Conservation (phyloP, 2,329 filamentous ascomycete species). For the Dactylellina drechsleri region DNA sequence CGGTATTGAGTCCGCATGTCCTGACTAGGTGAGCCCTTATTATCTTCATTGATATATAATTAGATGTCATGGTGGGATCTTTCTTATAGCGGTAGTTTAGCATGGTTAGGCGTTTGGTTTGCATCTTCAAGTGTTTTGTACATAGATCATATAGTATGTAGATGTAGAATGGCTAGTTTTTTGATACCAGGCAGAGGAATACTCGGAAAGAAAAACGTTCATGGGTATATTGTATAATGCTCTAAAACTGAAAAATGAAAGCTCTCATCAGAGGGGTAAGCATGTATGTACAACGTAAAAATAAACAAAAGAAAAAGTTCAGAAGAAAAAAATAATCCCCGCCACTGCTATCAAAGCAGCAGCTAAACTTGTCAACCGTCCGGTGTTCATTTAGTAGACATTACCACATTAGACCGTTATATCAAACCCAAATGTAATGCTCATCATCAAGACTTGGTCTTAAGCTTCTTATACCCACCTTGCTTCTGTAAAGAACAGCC, state of each 20-base stretch:
- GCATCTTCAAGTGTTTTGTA: neutral
- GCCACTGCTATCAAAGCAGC: constrained; percentile 37
- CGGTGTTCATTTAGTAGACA: neutral
- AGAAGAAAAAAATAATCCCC: constrained; percentile 11
- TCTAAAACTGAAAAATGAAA: constrained; percentile 17
- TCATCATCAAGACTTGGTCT: neutral
- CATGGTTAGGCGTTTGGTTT: constrained; percentile 11
- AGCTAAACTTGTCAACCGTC: neutral
- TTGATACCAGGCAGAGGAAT: neutral
- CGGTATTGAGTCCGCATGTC: constrained; percentile 12
- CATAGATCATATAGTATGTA: neutral
- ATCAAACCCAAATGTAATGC: neutral
- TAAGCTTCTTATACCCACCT: constrained; percentile 2
- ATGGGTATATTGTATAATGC: constrained; percentile 41
- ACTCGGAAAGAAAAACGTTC: constrained; percentile 9
- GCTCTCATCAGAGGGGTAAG: constrained; percentile 6
- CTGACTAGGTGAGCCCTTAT: too few species aligned
- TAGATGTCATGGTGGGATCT: neutral
- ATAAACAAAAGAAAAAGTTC: constrained; percentile 15
- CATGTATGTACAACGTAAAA: constrained; percentile 31
- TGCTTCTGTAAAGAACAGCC: constrained; percentile 47
- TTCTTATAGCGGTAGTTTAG: constrained; percentile 9
- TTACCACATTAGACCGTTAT: neutral
- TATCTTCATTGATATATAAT: too few species aligned
- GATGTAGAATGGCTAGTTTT: neutral